Evolutionary conservation across 257 asterid genomes (phyloP).

Genomic region (Rhazya stricta): DNA sequence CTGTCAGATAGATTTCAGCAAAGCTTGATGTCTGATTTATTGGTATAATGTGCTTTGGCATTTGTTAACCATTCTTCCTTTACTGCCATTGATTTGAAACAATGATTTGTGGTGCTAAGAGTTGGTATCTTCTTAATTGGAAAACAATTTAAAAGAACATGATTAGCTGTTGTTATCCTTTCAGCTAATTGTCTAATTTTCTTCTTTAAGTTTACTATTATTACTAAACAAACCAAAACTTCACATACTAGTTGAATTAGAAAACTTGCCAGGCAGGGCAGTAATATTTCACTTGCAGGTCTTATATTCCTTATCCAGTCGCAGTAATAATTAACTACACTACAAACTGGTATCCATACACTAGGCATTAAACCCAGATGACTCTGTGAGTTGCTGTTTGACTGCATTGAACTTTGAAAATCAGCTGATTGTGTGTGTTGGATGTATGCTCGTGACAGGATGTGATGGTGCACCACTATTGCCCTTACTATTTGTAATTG

Average conservation of each 20-base stretch:
- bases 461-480: slow-evolving; percentile 90
- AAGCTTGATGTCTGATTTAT: background rate
- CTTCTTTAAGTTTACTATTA: background rate
- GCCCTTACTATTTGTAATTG: slow-evolving; percentile 72
- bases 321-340: background rate
- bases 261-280: background rate
- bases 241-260: background rate
- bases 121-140: background rate
- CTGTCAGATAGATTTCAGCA: background rate
- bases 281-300: background rate
- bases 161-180: background rate
- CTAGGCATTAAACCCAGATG: background rate
- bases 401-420: background rate
- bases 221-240: background rate
- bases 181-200: background rate
- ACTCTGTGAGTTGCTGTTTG: background rate
- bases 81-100: too few relatives aligned
- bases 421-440: background rate
- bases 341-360: background rate
- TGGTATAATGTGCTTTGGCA: background rate
- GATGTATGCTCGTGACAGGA: slow-evolving; percentile 33
- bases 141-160: background rate
- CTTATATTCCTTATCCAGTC: background rate
- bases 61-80: background rate
- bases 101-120: too few relatives aligned